These are phyloP conservation scores for Xylaria sp. DNA, from an alignment of 2,329 filamentous ascomycete genomes.

Conservation along the genomic window DNA sequence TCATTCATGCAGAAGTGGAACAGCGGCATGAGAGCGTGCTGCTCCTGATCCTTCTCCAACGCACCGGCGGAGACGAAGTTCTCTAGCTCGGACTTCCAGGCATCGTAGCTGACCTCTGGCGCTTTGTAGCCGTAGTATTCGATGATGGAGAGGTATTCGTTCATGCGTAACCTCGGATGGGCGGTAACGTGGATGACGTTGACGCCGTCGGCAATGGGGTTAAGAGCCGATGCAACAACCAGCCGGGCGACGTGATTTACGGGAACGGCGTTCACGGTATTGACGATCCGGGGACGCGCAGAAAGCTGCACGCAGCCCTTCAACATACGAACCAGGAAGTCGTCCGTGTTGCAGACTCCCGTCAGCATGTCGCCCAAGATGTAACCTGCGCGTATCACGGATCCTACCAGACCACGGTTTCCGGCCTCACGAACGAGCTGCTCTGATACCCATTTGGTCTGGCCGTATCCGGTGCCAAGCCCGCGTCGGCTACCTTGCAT, in stretches of 20 bases:
- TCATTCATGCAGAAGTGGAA: not conserved
- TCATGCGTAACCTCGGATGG: not conserved
- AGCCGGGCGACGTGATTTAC: not conserved
- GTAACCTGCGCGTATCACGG: not conserved
- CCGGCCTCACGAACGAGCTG: not conserved
- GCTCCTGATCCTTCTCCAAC: not conserved
- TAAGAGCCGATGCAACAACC: not conserved
- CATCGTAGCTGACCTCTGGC: not conserved
- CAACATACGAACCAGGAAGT: not conserved
- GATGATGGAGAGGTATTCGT: not conserved
- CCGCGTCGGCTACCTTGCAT: not conserved
- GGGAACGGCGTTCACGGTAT: not conserved
- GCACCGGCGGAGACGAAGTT: not conserved
- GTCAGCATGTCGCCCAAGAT: not conserved
- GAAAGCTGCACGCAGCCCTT: not conserved
- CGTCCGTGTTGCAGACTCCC: not conserved
- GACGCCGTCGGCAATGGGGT: not conserved
- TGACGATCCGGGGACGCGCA: not conserved
- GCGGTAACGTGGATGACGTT: not conserved
- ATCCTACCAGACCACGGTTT: not conserved
- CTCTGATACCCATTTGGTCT: not conserved
- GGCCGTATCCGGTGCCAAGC: not conserved
- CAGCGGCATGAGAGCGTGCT: not conserved
- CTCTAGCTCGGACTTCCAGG: not conserved
- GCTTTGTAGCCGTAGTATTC: not conserved